Percentiles rank a stretch among this genome's conserved stretches.
phyloP scores from a whole-genome alignment of 1,284 basidiomycete genomes.

The Sphaerobolus stellatus region DNA sequence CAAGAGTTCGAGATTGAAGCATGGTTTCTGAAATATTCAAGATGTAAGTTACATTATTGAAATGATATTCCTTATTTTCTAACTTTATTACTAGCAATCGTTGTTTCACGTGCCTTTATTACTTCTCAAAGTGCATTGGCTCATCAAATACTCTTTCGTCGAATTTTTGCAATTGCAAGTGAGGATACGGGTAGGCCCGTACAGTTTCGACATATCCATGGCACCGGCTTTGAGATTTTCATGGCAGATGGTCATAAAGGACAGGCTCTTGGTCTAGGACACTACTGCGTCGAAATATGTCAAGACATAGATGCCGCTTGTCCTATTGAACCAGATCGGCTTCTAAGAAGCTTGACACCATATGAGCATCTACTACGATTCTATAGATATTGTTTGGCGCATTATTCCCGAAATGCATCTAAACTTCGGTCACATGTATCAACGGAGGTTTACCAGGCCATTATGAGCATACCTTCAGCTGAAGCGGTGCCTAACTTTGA shows the following conservation, averaged over 20 bases:
- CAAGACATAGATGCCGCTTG: background rate
- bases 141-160: constrained; percentile 21
- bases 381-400: constrained; percentile 8
- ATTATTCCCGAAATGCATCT: constrained; percentile 1
- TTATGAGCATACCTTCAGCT: constrained; percentile 5
- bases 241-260: constrained; percentile 29
- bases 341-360: background rate
- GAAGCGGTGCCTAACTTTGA: constrained; percentile 5
- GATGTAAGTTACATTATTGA: constrained; percentile 19
- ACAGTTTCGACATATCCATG: constrained; percentile 26
- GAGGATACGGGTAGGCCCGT: constrained; percentile 20
- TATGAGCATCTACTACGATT: constrained; percentile 6
- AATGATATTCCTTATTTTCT: background rate
- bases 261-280: constrained; percentile 20
- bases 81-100: constrained; percentile 14
- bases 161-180: constrained; percentile 21
- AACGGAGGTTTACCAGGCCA: background rate
- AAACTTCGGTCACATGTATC: background rate
- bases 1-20: constrained; percentile 30
- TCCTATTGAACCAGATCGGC: background rate
- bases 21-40: constrained; percentile 21
- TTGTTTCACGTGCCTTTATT: constrained; percentile 22
- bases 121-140: constrained; percentile 25
- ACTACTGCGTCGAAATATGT: constrained; percentile 2
- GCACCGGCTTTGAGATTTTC: constrained; percentile 21